Base-by-base conservation (phyloP, 495 filamentous ascomycete genomes). In the Podospora bellae-mahoneyi region DNA sequence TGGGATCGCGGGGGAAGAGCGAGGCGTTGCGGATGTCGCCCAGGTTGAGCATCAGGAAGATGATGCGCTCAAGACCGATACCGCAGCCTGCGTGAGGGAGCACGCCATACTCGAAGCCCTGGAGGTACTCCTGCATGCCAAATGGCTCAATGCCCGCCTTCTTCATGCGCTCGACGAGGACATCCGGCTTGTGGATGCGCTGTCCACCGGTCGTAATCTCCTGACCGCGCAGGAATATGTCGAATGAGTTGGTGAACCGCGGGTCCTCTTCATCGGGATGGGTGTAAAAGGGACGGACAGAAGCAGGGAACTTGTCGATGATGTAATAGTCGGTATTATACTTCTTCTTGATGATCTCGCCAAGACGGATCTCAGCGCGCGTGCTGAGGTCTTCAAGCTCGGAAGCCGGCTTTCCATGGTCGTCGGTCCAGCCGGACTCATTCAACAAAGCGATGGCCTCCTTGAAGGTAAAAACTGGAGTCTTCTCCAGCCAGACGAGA, bases 151-250 rank as follows among this genome's bases (percentile, higher is more conserved):
- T 87, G 54, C 92, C 92, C 23, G 86, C 81, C 30, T 84, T 84
- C 70, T 86, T 85, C 91, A 97, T 92, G 58, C 90, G 89, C 69
- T 90, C 85, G 44, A 89, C 83, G n/a, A 97, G 82, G 72, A 91
- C 85, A 27, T 83, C 78, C 0, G 92, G 84, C 65, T 93, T 88
- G 76, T 97, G 92, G 69, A 97, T 92, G 86, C 94, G 91, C 77
- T 97, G 93, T 9, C 93, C 94, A 63, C 94, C 93, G 1, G 90
- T 92, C 4, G 94, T 88, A 69, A 97, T 96, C 76, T 97, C 94
- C 75, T 97, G 94, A 5, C 94, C 94, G 13, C 94, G 91, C 64
- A 97, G 84, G 80, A 97, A 97, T 73, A 97, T 94, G 77, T 97
- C 93, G 70, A 97, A 97, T 0, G 94, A 96, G 78, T 97, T 97